Conservation (phyloP, 331 rosid genomes). For the Pyracantha coccinea region DNA sequence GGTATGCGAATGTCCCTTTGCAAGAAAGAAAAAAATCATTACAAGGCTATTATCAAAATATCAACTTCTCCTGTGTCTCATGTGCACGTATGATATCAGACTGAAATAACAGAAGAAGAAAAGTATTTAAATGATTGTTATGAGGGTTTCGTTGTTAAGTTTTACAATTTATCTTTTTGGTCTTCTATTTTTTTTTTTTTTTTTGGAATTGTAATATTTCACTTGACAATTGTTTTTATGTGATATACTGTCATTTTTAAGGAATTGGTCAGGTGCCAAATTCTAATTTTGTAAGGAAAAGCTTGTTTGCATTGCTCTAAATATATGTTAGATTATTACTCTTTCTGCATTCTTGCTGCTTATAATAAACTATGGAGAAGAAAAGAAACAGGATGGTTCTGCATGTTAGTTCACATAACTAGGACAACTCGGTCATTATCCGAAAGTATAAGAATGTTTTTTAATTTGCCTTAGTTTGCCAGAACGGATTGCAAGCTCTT, state of each 20-base stretch:
- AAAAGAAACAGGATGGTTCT: neutral
- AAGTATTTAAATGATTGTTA: neutral
- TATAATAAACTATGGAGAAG: neutral
- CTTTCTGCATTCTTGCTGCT: neutral
- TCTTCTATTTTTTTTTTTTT: too few species aligned
- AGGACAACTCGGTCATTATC: conserved; percentile 15
- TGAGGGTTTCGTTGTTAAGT: neutral
- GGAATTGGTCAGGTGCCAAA: conserved; percentile 5
- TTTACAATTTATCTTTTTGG: neutral
- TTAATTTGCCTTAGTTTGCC: conserved; percentile 22
- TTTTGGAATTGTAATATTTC: too few species aligned
- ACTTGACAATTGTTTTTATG: neutral
- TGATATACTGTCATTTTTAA: conserved; percentile 4
- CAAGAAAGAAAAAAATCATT: neutral
- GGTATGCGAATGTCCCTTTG: conserved; percentile 34
- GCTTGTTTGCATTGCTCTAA: neutral
- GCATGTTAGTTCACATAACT: conserved; percentile 11
- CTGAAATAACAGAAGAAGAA: neutral
- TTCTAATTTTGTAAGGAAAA: neutral
- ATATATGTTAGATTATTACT: neutral
- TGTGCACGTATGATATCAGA: neutral
- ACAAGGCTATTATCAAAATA: neutral
- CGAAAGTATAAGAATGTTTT: conserved; percentile 16
- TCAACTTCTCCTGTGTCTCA: neutral
- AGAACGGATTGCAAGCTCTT: conserved; percentile 82